Base-by-base conservation (phyloP, 2,329 filamentous ascomycete genomes). In the Metarhizium rileyi region DNA sequence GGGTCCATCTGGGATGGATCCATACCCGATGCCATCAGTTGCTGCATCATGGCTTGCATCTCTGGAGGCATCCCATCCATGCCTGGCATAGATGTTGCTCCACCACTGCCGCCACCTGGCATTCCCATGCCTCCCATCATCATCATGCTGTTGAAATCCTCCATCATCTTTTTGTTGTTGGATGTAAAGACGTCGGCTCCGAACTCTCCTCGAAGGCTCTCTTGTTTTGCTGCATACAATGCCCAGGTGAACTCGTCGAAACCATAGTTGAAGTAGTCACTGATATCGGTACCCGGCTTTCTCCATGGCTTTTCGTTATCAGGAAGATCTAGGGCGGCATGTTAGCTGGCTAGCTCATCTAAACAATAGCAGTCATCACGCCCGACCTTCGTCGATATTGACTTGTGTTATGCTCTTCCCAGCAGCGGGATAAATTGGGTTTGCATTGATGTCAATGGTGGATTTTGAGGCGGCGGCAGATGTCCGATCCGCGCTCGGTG, bases 201-300 rank as follows among this genome's bases (percentile, higher is more conserved):
- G 57, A 89, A 88, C 58, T 91, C 87, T 56, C 81, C 81, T 18
- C 86, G 80, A 60, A 96, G 76, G 23, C 74, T 75, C 56, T 93
- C 83, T 66, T 97, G 93, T 62, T 95, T 94, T 52, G 89, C 75
- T 28, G 90, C 90, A 66, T 98, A 98, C 48, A 90, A 80, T 5
- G 90, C 87, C 93, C 93, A 98, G 1, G 90, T 95, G 68, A 96
- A 97, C 68, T 97, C 91, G 69, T 97, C 91, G 63, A 97, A 97
- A 51, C 91, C 91, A 68, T 97, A 97, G 73, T 97, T 97, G 79
- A 97, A 97, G 70, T 95, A 97, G 66, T 98, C 93, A 52, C 87
- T 93, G 49, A 95, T 81, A 61, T 98, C 93, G 10, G 91, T 90
- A 44, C 93, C 93, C 0, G 93, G 93, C 56, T 90, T 84, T 42